A percentile compares a stretch with the other conserved stretches of the same genome.
Evolutionary conservation across 2,329 filamentous ascomycete genomes (phyloP).

Genomic region (Trichophyton benhamiae): DNA sequence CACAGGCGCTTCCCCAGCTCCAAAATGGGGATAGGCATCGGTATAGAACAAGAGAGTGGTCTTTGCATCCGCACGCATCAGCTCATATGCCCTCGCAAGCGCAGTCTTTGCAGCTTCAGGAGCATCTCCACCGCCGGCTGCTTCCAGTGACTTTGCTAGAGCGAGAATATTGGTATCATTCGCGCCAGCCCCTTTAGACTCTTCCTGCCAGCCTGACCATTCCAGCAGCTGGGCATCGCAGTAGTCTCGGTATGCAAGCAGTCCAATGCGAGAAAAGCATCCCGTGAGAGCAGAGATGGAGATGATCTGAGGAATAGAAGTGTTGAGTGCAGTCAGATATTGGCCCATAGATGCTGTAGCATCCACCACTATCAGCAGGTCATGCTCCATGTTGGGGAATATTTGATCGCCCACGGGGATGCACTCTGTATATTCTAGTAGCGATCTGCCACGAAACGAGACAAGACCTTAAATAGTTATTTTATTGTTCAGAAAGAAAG

Average conservation of each 20-base stretch:
- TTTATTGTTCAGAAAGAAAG: not conserved
- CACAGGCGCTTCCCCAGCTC: slow-evolving; percentile 16
- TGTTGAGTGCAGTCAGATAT: slow-evolving; percentile 35
- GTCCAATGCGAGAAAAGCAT: slow-evolving; percentile 40
- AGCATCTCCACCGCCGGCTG: slow-evolving; percentile 31
- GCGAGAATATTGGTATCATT: slow-evolving; percentile 25
- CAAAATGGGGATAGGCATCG: slow-evolving; percentile 38
- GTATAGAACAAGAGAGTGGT: slow-evolving; percentile 41
- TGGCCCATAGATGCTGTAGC: not conserved
- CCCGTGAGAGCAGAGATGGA: slow-evolving; percentile 38
- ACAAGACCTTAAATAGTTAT: not conserved
- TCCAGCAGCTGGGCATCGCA: slow-evolving; percentile 26
- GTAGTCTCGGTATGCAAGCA: slow-evolving; percentile 43
- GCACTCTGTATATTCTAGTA: no score
- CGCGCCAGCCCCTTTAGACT: slow-evolving; percentile 6
- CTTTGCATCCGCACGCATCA: slow-evolving; percentile 38
- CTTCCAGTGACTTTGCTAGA: slow-evolving; percentile 25
- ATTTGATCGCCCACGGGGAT: no score
- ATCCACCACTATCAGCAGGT: slow-evolving; percentile 2
- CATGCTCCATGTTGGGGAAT: not conserved
- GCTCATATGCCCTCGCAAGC: slow-evolving; percentile 35
- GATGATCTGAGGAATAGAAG: slow-evolving; percentile 41
- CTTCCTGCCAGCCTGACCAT: slow-evolving; percentile 40
- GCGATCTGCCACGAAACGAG: not conserved
- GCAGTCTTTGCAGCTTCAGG: slow-evolving; percentile 41